These are phyloP conservation scores for Russula compacta DNA, from an alignment of 768 basidiomycete species.

Conservation along the genomic window DNA sequence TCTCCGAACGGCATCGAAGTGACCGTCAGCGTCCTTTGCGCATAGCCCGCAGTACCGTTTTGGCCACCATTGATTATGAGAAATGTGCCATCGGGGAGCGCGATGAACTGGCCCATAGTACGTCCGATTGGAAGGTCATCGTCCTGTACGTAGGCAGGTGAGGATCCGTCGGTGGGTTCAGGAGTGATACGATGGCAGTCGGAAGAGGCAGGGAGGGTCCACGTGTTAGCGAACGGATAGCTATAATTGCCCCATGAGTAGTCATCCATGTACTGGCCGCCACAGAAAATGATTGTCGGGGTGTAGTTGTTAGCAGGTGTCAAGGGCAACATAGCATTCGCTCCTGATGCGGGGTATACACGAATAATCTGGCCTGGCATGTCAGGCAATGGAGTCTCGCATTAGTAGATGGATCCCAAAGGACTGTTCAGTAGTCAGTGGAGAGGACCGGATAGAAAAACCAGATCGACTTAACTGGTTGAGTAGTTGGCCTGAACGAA, in stretches of 20 bases:
- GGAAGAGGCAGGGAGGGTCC: constrained; percentile 54
- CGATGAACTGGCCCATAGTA: constrained; percentile 90
- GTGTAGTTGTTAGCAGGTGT: constrained; percentile 83
- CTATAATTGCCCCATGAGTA: constrained; percentile 70
- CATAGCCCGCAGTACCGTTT: constrained; percentile 87
- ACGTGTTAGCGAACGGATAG: constrained; percentile 64
- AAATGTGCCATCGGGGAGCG: constrained; percentile 69
- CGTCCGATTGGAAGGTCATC: constrained; percentile 67
- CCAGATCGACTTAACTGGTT: constrained; percentile 40
- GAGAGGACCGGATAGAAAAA: constrained; percentile 1
- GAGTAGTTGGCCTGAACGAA: constrained; percentile 79
- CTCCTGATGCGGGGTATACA: too few relatives aligned
- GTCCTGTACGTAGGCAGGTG: constrained; percentile 54
- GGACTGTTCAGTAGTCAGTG: constrained; percentile 26
- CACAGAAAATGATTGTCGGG: constrained; percentile 84
- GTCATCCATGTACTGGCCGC: constrained; percentile 73
- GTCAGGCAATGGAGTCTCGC: constrained; percentile 53
- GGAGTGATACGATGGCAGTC: constrained; percentile 84
- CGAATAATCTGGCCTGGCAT: constrained; percentile 71
- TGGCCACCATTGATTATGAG: constrained; percentile 73
- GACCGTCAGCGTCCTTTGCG: constrained; percentile 35
- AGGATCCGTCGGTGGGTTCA: constrained; percentile 62
- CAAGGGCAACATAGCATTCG: constrained; percentile 84
- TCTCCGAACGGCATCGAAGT: constrained; percentile 57
- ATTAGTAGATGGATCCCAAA: constrained; percentile 48